Base-by-base conservation (phyloP, 2,329 filamentous ascomycete genomes). In the Penicillium sclerotigenum region DNA sequence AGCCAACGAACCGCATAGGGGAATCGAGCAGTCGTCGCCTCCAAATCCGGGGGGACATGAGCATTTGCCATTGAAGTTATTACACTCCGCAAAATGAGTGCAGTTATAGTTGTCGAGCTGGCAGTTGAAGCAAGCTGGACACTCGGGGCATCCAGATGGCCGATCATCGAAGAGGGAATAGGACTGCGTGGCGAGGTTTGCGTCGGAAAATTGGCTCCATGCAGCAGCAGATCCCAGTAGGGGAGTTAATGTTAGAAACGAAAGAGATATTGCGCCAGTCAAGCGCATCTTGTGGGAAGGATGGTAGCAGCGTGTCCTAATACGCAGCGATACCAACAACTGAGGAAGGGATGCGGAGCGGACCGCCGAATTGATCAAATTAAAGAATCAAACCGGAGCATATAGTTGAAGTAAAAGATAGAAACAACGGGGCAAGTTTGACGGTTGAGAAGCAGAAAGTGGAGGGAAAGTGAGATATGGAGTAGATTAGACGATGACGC, bases 71-170 rank as follows among this genome's bases (percentile, higher is more conserved):
- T 91, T 96, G 69, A 86, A 91, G 68, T 88, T 85, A 73, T 94
- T 95, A 75, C 94, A 99, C 33, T 86, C 82, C 34, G 91, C 89
- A 72, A 89, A 99, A 76, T 99, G 94, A 60, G 90, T 86, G 74
- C 94, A 99, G 60, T 86, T 87, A 73, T 96, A 95, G 60, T 90
- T 90, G 28, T 94, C 92, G 16, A 99, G 84, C 56, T 97, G 89
- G 78, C 94, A 99, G 83, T 99, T 97, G 82, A 99, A 99, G 80
- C 94, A 93, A 62, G 66, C 68, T 10, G 70, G 73, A 56, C 67
- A 80, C 31, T 75, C 67, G 49, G 72, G 67, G 7, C 67, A 80
- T 33, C 75, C 67, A 49, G 72, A 66, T 7, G 91, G 88, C 47
- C 90, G 84, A 67, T 88, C 86, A 63, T 85, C 87, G 75, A 90